phyloP scores from a whole-genome alignment of 176 grass and related monocot genomes.

The Typha latifolia region DNA sequence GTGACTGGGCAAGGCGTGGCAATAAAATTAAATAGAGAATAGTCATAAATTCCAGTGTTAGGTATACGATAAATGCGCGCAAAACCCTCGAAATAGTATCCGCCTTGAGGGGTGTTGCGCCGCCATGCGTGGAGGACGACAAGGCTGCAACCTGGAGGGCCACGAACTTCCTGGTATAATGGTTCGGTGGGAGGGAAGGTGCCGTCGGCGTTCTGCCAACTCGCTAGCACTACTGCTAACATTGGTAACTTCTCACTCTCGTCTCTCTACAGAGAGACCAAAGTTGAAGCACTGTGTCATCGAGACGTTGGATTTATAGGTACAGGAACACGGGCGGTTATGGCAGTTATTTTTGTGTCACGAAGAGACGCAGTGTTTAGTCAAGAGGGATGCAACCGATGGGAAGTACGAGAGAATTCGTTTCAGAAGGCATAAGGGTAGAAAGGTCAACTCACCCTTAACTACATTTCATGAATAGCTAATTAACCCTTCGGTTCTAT shows the following conservation, averaged over 20 bases:
- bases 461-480: no score
- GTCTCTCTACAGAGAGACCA: neutral
- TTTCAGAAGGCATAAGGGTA: neutral
- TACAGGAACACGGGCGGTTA: neutral
- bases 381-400: neutral
- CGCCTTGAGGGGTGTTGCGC: neutral
- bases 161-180: neutral
- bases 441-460: no score
- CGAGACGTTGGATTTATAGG: neutral
- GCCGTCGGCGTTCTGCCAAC: constrained; percentile 4
- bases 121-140: neutral
- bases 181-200: neutral
- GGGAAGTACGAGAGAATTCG: neutral
- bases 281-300: neutral
- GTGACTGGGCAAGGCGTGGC: neutral
- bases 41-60: neutral
- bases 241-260: neutral
- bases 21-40: neutral
- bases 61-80: constrained; percentile 1
- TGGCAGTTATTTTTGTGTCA: neutral
- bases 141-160: constrained; percentile 8
- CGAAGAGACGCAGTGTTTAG: neutral
- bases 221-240: constrained; percentile 2
- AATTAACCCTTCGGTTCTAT: no score
- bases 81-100: neutral